These are phyloP conservation scores for Lepiota brunneoincarnata DNA, from an alignment of 768 basidiomycete species.

Conservation along the genomic window DNA sequence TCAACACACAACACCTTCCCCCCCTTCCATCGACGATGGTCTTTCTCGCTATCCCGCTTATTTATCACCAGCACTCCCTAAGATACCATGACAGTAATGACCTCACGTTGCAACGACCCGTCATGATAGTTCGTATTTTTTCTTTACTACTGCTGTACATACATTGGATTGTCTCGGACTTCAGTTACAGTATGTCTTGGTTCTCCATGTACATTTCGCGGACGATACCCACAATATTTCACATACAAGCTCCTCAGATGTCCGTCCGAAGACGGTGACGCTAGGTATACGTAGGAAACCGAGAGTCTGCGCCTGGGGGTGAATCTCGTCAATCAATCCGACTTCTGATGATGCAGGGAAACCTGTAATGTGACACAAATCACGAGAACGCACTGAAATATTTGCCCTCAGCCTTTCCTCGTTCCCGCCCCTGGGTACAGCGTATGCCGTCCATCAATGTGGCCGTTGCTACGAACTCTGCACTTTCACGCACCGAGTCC, in stretches of 20 bases:
- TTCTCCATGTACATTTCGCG: background rate
- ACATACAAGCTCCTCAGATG: slow-evolving; percentile 43
- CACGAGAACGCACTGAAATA: slow-evolving; percentile 28
- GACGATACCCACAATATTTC: slow-evolving; percentile 33
- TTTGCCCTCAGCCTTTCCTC: slow-evolving; percentile 47
- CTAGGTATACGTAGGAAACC: slow-evolving; percentile 18
- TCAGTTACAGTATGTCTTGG: background rate
- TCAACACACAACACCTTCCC: no score
- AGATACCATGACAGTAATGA: slow-evolving; percentile 5
- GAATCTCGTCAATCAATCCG: slow-evolving; percentile 35
- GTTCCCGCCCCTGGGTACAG: slow-evolving; percentile 62
- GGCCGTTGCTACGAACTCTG: no score
- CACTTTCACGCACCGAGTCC: slow-evolving; percentile 6
- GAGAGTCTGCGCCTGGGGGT: slow-evolving; percentile 38
- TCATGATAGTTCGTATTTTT: background rate
- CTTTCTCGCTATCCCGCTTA: slow-evolving; percentile 9
- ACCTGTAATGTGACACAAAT: background rate
- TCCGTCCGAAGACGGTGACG: slow-evolving; percentile 42
- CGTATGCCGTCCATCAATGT: slow-evolving; percentile 39
- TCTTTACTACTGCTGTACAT: background rate
- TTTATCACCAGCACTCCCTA: background rate
- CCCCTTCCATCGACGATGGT: background rate
- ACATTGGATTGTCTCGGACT: background rate
- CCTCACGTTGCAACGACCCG: background rate
- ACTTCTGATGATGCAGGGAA: slow-evolving; percentile 37